A percentile compares a stretch with the other conserved stretches of the same genome.
Evolutionary conservation across 1,284 basidiomycete species (phyloP).

Genomic region (Puccinia hordei): DNA sequence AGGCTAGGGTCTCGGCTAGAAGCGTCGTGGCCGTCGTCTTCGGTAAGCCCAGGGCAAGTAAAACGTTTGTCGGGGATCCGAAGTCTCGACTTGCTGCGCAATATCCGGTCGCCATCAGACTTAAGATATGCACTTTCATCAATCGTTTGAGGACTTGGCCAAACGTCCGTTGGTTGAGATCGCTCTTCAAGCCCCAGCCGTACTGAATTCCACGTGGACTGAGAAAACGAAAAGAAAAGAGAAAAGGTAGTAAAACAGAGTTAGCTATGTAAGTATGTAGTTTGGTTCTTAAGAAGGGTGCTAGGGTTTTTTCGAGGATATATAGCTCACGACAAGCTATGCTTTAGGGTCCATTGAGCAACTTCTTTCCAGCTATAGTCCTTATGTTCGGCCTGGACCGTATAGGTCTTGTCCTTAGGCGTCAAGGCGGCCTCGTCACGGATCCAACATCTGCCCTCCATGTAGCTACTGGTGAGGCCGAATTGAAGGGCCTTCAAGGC

Average conservation of each 20-base stretch:
- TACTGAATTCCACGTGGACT: conserved; percentile 40
- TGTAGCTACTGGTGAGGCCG: conserved; percentile 6
- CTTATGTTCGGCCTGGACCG: background rate
- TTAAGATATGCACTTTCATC: conserved; percentile 11
- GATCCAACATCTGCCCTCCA: conserved; percentile 27
- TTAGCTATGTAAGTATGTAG: too few relatives aligned
- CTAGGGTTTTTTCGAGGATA: too few relatives aligned
- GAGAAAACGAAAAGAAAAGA: too few relatives aligned
- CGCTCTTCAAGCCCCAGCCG: conserved; percentile 31
- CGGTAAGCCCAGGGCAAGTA: conserved; percentile 22
- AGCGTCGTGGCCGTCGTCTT: background rate
- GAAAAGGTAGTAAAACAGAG: too few relatives aligned
- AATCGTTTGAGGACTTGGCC: conserved; percentile 10
- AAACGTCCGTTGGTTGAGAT: background rate
- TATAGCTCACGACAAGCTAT: conserved; percentile 3
- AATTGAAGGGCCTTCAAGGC: conserved; percentile 15
- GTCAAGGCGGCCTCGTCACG: conserved; percentile 1
- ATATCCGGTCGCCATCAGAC: conserved; percentile 9
- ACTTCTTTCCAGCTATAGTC: conserved; percentile 20
- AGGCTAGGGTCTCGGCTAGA: conserved; percentile 20
- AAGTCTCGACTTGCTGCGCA: conserved; percentile 12
- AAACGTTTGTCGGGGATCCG: conserved; percentile 10
- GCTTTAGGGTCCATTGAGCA: conserved; percentile 13
- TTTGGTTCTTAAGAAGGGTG: too few relatives aligned
- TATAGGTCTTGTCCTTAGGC: background rate